Base-by-base conservation (phyloP, 768 basidiomycete genomes). In the Rhizopogon sp. region DNA sequence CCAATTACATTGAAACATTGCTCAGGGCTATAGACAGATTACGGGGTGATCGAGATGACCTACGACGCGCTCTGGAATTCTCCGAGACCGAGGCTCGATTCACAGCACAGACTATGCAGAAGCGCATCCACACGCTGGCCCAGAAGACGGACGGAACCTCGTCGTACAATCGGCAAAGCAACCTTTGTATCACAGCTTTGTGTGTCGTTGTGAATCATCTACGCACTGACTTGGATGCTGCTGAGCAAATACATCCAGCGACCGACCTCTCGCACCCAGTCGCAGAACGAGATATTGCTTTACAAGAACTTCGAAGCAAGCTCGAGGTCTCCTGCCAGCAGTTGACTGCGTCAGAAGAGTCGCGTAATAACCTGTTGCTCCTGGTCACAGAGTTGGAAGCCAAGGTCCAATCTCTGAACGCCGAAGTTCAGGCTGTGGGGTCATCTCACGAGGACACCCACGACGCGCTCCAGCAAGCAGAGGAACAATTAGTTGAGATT, bases 71-170 rank as follows among this genome's bases (percentile, higher is more conserved):
- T 52, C 68, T 91, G 13, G 77, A 87, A 47, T 92, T 90, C 67
- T 71, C 86, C 52, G 78, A 87, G 58, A 73, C 76, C 3, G 89
- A 92, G 69, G 80, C 82, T 25, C 79, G 74, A 58, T 86, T 88
- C 61, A 72, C 81, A 2, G 76, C 83, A 14, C 79, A 88, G 56
- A 78, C 82, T 0, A 67, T 86, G 46, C 77, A 84, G 62, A 72
- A 74, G 35, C 79, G 79, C 55, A 69, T 87, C 20, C 66, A 73
- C 1, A 70, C 49, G 54, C 66, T 59, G 50, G 60, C 70, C 9
- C 55, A 50, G 58, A 67, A 47, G 57, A 39, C 57, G 1, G 54
- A 59, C 3, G 51, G 54, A 11, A 29, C 49, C 31, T 44, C 56
- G 11, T 4, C 42, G 7, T 14, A 52, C 52, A 5, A 53, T 49